Evolutionary conservation across 1,284 basidiomycete species (phyloP), one percentile per base, ranked within the genome.

Genomic region (Malassezia sympodialis): DNA sequence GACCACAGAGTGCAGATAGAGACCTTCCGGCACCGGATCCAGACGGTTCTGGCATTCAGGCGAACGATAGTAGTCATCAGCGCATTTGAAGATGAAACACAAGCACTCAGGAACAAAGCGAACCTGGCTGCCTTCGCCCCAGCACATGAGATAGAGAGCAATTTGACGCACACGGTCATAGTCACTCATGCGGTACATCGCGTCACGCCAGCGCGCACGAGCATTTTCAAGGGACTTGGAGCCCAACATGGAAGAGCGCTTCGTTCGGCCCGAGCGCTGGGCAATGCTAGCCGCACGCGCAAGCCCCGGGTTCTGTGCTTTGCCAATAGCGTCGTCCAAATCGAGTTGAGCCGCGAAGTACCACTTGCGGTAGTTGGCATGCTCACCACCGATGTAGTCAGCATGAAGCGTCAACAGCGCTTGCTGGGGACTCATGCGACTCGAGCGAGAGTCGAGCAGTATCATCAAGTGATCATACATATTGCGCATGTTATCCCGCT

Each of bases 41-140:
- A 90, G 80, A 53, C 90, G 81, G 76, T 84, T 89, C 77, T 98
- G 94, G 73, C 94, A 98, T 75, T 98, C 94, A n/a, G 91, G 86
- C 15, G 89, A 93, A 43, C 93, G 90, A 77, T 99, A 98, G 77
- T 96, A 98, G 78, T 99, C 93, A 76, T 98, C 93, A 23, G 93
- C 94, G 73, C 94, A 98, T 79, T 99, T 96, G 86, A 98, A 98
- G 77, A 98, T 94, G 81, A 96, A 98, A 78, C 90, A 96, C 51
- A 96, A 78, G 71, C 89, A 93, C 76, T 99, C 93, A 23, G 94
- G 93, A 39, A 90, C 83, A 77, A 96, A 99, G n/a, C 94, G 86
- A 47, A 98, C 89, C 74, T 96, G 90, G 10, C 93, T 94, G 0
- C 89, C 93, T 76, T 99, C 94, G 62, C 94, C 93, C 93, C 94